Evolutionary conservation across 2,329 filamentous ascomycete genomes (phyloP), one percentile per base, ranked within the genome.

Genomic region (Pseudonectria foliicola): DNA sequence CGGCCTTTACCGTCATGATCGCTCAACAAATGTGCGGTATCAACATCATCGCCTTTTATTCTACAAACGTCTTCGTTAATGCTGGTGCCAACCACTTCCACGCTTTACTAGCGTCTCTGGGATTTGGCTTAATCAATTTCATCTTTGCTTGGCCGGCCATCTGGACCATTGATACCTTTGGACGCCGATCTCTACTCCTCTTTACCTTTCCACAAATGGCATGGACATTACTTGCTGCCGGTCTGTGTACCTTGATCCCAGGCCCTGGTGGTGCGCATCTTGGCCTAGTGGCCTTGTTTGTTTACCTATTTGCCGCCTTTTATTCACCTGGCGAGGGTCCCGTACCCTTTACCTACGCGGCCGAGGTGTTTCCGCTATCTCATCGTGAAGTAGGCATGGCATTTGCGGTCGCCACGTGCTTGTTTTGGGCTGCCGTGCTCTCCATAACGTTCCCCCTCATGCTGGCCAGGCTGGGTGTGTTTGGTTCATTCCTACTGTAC

Each of bases 1-100:
- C 85, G 6, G 82, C 85, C 1, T 84, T 80, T 44, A 77, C 78
- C 2, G 84, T 90, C 46, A 93, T 93, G 86, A 78, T 84, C 49
- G 78, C 77, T 1, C 80, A 84, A 57, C 79, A 84, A 56, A 79
- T 83, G 72, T 82, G 78, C 48, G 73, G 61, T 33, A 72, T 83
- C 57, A 85, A 85, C 53, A 82, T 86, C 37, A 82, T 87, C 36
- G 79, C 82, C 1, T 87, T 87, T 57, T 87, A 88, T 59, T 82
- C 76, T 1, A 79, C 77, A 0, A 80, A 77, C 5, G 66, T 80
- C 12, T 80, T 80, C 49, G 48, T 57, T 23, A 56, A 80, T 1
- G 72, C 80, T 3, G 78, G 78, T 4, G 74, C 76, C 25, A 57
- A 40, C 27, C 57, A 67, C 2, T 71, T 71, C 30, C 61, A 71